Percentiles rank a stretch among this genome's conserved stretches.
phyloP scores from a whole-genome alignment of 257 asterid genomes.

The Rubia yunnanensis region DNA sequence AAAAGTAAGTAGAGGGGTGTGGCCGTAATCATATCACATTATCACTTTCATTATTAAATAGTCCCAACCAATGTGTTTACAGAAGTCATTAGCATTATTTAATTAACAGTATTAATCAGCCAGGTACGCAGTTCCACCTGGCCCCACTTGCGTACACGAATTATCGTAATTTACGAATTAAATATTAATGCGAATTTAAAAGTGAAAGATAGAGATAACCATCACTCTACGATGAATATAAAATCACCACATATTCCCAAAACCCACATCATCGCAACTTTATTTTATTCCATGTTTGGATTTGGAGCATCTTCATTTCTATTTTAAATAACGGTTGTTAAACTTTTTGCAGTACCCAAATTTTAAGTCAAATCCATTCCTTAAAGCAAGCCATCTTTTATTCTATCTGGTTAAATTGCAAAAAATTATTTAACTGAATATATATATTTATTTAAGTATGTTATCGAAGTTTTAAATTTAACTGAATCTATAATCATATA shows the following conservation, averaged over 20 bases:
- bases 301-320: constrained; percentile 14
- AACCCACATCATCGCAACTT: constrained; percentile 16
- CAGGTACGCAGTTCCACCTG: constrained; percentile 32
- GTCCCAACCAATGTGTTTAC: constrained; percentile 1
- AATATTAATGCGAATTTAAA: background rate
- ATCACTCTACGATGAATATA: constrained; percentile 15
- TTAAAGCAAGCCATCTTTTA: background rate
- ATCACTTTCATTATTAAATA: constrained; percentile 17
- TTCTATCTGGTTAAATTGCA: no score
- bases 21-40: constrained; percentile 26
- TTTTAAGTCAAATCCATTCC: background rate
- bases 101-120: constrained; percentile 13
- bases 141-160: constrained; percentile 26
- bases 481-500: no score
- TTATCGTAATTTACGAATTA: constrained; percentile 5
- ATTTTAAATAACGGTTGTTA: background rate
- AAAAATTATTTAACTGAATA: no score
- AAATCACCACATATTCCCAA: constrained; percentile 21
- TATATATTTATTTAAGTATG: no score
- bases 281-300: constrained; percentile 19
- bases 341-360: no score
- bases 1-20: background rate
- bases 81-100: background rate
- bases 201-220: constrained; percentile 14
- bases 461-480: no score